Evolutionary conservation across 73 alveolate genomes (phyloP).

Genomic region (Symbiodinium natans): DNA sequence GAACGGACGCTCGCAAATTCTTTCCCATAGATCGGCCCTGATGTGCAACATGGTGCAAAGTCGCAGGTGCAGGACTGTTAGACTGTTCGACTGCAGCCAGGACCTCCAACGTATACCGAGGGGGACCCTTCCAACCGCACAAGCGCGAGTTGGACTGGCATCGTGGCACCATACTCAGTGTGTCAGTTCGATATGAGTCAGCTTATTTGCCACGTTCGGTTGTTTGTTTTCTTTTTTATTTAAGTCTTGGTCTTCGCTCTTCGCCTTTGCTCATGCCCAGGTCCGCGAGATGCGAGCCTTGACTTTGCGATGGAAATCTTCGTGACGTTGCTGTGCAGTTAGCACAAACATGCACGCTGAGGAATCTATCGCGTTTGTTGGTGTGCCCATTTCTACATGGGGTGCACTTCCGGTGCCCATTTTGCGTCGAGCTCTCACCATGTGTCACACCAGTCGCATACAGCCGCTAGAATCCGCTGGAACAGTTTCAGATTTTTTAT

Average conservation of each 20-base stretch:
- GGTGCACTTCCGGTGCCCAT: constrained; percentile 67
- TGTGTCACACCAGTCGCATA: not conserved
- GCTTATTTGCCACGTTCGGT: not conserved
- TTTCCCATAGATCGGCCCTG: too few species aligned
- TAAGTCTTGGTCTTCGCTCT: not conserved
- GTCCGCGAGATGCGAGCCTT: constrained; percentile 27
- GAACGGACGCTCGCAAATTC: too few species aligned
- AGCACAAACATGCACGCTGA: not conserved
- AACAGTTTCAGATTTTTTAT: not conserved
- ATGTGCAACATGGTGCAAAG: not conserved
- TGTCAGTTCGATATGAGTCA: not conserved
- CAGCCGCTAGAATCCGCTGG: not conserved
- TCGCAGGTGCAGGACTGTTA: too few species aligned
- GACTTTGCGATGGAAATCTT: not conserved
- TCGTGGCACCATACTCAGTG: constrained; percentile 17
- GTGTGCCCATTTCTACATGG: constrained; percentile 87
- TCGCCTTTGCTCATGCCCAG: not conserved
- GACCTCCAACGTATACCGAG: not conserved
- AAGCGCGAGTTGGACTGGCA: constrained; percentile 65
- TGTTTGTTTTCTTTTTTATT: not conserved
- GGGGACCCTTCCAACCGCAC: constrained; percentile 49
- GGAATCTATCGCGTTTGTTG: constrained; percentile 57
- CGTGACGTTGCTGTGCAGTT: not conserved
- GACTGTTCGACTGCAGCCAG: not conserved
- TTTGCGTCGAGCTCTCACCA: constrained; percentile 31